Base-by-base conservation (phyloP, 2,329 filamentous ascomycete species). In the Diplodia sapinea region DNA sequence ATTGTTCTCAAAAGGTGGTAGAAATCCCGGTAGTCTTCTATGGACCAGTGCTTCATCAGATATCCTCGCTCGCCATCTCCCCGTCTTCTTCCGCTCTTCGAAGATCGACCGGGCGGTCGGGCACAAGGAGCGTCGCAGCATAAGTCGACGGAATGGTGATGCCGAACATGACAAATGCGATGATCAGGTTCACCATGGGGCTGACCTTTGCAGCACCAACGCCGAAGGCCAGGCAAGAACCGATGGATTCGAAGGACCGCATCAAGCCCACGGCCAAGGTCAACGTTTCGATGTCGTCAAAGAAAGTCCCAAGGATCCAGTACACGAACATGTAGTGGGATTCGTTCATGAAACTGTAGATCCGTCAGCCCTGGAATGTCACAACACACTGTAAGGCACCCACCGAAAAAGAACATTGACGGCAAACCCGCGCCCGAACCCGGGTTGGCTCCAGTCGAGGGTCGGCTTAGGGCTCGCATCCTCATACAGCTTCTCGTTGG, bases 271-370 rank as follows among this genome's bases (percentile, higher is more conserved):
- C 82, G 3, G 78, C 80, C 0, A 85, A 77, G 0, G 84, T 83
- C 23, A 85, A 70, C 0, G 83, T 85, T 70, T 84, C 82, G 7
- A 85, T 74, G 63, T 85, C 83, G 67, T 84, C 79, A 68, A 83
- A 83, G 74, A 84, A 85, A 1, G 82, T 78, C 3, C 82, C 84
- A 1, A 85, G 77, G n/a, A 84, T 73, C 82, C 82, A 85, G 61
- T 64, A 64, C 15, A 36, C 47, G 47, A 64, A 64, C 47, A 43
- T 29, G 29, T 64, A 47, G 26, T 65, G 56, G 40, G 56, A 61
- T 9, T 61, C 56, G 40, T 61, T 50, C 56, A 61, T 61, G 40
- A 61, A 61, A 13, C 56, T 61, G 38, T 3, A 31, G 11, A 59
- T 7, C 8, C 33, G 40, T 49, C 20, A 61, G 40, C 15, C n/a